Percentiles rank a stretch among this genome's conserved stretches.
Conservation (phyloP, 1,284 basidiomycete species). For the Cutaneotrichosporon sp. region DNA sequence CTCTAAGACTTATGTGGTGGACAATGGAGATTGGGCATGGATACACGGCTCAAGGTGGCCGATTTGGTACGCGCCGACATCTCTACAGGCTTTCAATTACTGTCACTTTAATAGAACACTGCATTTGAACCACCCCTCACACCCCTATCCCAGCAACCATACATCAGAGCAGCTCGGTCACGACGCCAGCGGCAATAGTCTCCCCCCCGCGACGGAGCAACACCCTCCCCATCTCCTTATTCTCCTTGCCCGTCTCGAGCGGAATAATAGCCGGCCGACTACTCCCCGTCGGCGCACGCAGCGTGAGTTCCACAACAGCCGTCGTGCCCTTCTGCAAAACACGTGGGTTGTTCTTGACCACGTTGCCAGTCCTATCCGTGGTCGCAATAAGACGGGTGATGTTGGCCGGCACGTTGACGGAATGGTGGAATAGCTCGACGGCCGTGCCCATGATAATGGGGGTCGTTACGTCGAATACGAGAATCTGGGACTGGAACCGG, state of each 20-base stretch:
- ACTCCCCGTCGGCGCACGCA: slow-evolving; percentile 60
- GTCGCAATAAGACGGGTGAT: slow-evolving; percentile 75
- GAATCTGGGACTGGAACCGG: slow-evolving; percentile 78
- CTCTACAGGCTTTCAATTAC: too few relatives aligned
- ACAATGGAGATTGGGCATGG: too few relatives aligned
- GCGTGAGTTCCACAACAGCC: slow-evolving; percentile 77
- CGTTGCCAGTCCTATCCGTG: slow-evolving; percentile 72
- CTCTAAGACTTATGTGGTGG: too few relatives aligned
- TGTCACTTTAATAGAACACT: too few relatives aligned
- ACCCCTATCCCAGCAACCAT: not conserved
- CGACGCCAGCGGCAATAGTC: slow-evolving; percentile 80
- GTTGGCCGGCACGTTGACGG: slow-evolving; percentile 83
- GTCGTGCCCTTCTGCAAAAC: slow-evolving; percentile 79
- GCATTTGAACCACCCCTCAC: too few relatives aligned
- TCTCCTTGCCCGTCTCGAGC: slow-evolving; percentile 79
- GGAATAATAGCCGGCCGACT: slow-evolving; percentile 66
- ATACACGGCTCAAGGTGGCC: too few relatives aligned
- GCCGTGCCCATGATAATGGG: slow-evolving; percentile 86
- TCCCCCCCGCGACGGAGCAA: slow-evolving; percentile 84
- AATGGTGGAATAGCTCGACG: slow-evolving; percentile 93
- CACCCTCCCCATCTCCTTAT: slow-evolving; percentile 95
- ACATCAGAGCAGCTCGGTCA: slow-evolving; percentile 17
- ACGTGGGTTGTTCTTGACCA: slow-evolving; percentile 75
- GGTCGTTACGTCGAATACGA: slow-evolving; percentile 87
- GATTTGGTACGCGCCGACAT: too few relatives aligned